These are phyloP conservation scores for Leccinum disarticulatum DNA, from an alignment of 768 basidiomycete species.

Conservation along the genomic window DNA sequence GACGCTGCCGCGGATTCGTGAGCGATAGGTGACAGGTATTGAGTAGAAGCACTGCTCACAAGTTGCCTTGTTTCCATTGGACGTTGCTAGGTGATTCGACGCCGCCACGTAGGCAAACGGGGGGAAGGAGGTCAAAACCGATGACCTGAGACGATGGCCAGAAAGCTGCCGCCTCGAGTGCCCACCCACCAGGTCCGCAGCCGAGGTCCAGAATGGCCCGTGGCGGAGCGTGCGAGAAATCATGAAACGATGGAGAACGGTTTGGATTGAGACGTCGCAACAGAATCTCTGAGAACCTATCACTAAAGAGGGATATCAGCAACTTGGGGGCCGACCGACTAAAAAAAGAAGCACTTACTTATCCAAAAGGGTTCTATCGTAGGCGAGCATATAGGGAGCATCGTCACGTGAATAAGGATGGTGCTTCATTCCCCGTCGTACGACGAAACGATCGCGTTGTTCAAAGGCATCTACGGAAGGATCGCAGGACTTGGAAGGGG, in stretches of 20 bases:
- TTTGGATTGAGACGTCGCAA: conserved; percentile 53
- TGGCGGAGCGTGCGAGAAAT: conserved; percentile 49
- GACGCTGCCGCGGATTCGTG: conserved; percentile 38
- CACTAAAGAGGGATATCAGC: conserved; percentile 42
- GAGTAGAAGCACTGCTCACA: conserved; percentile 45
- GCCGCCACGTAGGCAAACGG: conserved; percentile 35
- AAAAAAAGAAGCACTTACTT: conserved; percentile 43
- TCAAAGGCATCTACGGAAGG: conserved; percentile 25
- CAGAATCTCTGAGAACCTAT: conserved; percentile 54
- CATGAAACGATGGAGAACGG: conserved; percentile 60
- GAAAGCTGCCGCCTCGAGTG: conserved; percentile 53
- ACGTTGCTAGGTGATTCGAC: conserved; percentile 39
- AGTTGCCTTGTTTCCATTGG: conserved; percentile 60
- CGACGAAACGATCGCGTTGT: conserved; percentile 22
- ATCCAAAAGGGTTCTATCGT: conserved; percentile 54
- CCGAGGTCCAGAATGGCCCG: conserved; percentile 68
- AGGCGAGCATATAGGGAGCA: conserved; percentile 67
- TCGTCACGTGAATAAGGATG: conserved; percentile 52
- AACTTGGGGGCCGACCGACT: conserved; percentile 5
- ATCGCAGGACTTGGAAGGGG: conserved; percentile 5
- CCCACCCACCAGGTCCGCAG: conserved; percentile 73
- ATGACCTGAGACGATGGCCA: conserved; percentile 63
- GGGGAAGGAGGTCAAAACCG: conserved; percentile 62
- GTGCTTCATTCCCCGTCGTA: conserved; percentile 41
- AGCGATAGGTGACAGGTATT: conserved; percentile 2